Evolutionary conservation across 371 early-diverging fungal species (phyloP), one percentile per base, ranked within the genome.

Genomic region (Coemansia sp.): DNA sequence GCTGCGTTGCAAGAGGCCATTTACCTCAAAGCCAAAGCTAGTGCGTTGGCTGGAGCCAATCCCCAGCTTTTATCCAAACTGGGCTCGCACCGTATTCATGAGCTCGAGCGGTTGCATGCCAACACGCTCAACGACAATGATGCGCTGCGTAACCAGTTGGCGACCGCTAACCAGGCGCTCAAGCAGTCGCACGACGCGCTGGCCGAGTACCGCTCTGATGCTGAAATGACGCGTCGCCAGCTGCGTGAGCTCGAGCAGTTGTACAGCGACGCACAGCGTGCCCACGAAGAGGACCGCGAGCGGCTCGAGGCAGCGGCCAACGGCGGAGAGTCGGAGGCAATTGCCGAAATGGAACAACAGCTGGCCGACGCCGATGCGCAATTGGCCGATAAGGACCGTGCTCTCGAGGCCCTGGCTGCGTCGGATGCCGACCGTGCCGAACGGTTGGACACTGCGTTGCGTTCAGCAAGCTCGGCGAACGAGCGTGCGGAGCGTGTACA

Each of bases 51-150:
- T 0, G 54, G 65, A 1, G 70, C 49, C 19, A 69, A 52, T 29
- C 58, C 69, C 11, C 78, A 69, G 17, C 41, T 81, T 29, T 54
- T 80, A 26, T 40, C 52, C 11, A 71, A 70, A 48, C 67, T 78
- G 41, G 70, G 69, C 69, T 40, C 58, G 41, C 69, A 63, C 54
- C 80, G 81, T 11, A 72, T 66, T 41, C 70, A 65, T 53, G 71
- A 76, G 44, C 63, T 80, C 15, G 80, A 80, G 67, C 72, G 77
- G 6, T 70, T 71, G 48, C 66, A 80, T 28, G 82, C 82, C 21
- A 82, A 73, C 57, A 68, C 80, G 19, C 68, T 82, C 7, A 82
- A 79, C 63, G 82, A 82, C 63, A 79, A 74, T 58, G 82, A 82
- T 23, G 79, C 78, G 26, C 63, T 82, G 54, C 64, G 82, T 9